A percentile compares a stretch with the other conserved stretches of the same genome.
Evolutionary conservation across 202 grass and related monocot genomes (phyloP).

Genomic region (Cymbopogon flexuosus): DNA sequence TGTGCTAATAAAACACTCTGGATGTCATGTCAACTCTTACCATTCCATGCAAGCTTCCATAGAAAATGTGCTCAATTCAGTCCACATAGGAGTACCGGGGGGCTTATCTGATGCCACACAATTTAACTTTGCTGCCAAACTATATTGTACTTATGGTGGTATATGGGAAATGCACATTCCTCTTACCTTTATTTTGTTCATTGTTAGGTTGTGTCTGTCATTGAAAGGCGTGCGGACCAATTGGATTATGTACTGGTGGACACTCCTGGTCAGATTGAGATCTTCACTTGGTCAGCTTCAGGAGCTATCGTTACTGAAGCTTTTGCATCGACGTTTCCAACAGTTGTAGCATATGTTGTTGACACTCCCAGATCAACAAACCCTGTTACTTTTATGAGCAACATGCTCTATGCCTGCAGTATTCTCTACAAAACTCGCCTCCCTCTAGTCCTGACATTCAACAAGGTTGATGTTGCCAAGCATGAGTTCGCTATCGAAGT

Average conservation of each 20-base stretch:
- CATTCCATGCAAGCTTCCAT: not conserved
- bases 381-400: constrained; percentile 93
- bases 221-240: constrained; percentile 82
- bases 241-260: constrained; percentile 92
- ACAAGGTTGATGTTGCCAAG: constrained; percentile 90
- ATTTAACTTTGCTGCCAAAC: not conserved
- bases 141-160: not conserved
- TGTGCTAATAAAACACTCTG: not conserved
- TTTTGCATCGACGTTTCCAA: constrained; percentile 95
- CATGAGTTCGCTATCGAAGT: constrained; percentile 92
- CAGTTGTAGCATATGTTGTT: constrained; percentile 78
- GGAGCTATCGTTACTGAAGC: constrained; percentile 97
- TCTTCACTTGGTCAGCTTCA: constrained; percentile 97
- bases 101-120: not conserved
- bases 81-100: not conserved
- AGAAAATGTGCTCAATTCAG: not conserved
- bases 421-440: constrained; percentile 95
- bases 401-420: constrained; percentile 97
- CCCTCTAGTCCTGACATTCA: constrained; percentile 82
- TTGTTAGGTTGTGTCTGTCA: constrained; percentile 75
- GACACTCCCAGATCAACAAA: constrained; percentile 85
- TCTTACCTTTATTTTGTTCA: not conserved
- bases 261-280: constrained; percentile 97
- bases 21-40: not conserved
- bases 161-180: not conserved